These are phyloP conservation scores for Pythium guiyangense DNA, from an alignment of 352 stramenopile species.

Conservation along the genomic window DNA sequence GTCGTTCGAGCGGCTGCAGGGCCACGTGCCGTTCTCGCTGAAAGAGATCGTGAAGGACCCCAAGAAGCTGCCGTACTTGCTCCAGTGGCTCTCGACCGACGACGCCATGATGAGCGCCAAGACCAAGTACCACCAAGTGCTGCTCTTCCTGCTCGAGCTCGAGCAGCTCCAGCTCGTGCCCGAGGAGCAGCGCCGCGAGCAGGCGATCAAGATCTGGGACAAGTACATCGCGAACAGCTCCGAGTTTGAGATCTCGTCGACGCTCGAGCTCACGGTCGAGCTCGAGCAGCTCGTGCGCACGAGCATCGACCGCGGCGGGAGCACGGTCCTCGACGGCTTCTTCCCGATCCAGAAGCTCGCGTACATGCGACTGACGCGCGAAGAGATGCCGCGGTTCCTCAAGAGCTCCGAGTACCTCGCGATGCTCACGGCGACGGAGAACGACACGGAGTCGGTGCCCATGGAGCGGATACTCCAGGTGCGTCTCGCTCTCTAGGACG, in stretches of 20 bases:
- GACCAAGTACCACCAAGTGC: conserved; percentile 75
- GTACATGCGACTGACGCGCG: conserved; percentile 75
- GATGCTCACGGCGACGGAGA: conserved; percentile 82
- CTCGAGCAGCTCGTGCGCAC: conserved; percentile 73
- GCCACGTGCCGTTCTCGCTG: conserved; percentile 76
- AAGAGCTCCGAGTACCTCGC: conserved; percentile 83
- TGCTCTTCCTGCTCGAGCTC: conserved; percentile 82
- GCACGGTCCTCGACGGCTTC: conserved; percentile 63
- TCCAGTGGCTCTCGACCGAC: conserved; percentile 70
- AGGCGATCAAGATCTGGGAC: conserved; percentile 80
- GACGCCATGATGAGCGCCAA: conserved; percentile 22
- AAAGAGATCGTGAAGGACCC: conserved; percentile 85
- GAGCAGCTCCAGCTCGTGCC: conserved; percentile 74
- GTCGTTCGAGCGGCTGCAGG: conserved; percentile 72
- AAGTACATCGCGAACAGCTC: conserved; percentile 83
- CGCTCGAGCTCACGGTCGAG: conserved; percentile 71
- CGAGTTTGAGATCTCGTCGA: conserved; percentile 81
- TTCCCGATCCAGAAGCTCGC: conserved; percentile 83
- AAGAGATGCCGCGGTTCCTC: conserved; percentile 80
- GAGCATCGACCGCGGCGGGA: conserved; percentile 40
- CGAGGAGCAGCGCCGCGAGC: conserved; percentile 56
- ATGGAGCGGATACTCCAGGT: conserved; percentile 77
- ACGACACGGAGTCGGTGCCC: conserved; percentile 65
- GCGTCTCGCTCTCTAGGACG: neutral
- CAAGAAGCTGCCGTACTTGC: conserved; percentile 79